Evolutionary conservation across 2,329 filamentous ascomycete genomes (phyloP).

Genomic region (Plectosphaerella cucumerina): DNA sequence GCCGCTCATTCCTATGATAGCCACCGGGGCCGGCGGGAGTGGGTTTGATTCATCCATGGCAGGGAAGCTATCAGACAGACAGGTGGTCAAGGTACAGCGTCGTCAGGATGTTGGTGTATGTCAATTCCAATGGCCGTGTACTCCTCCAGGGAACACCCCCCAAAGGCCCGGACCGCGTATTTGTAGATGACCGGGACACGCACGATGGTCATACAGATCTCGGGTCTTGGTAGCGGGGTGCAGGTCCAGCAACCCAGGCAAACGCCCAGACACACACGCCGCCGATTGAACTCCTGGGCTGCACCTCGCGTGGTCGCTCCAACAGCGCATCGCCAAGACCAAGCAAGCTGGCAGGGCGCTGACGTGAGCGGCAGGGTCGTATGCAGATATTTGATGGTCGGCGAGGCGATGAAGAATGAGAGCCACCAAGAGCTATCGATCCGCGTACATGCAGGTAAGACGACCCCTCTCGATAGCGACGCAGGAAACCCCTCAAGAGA

Average conservation of each 20-base stretch:
- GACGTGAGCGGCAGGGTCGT: not conserved
- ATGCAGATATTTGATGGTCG: not conserved
- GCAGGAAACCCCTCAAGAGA: not conserved
- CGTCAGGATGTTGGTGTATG: not conserved
- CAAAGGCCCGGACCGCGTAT: too few relatives aligned
- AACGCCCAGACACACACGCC: too few relatives aligned
- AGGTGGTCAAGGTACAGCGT: not conserved
- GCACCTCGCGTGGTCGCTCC: too few relatives aligned
- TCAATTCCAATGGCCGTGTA: not conserved
- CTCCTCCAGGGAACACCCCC: too few relatives aligned
- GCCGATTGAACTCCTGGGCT: too few relatives aligned
- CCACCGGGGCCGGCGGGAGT: not conserved
- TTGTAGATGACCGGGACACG: too few relatives aligned
- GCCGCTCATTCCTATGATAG: constrained; percentile 2
- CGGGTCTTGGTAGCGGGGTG: too few relatives aligned
- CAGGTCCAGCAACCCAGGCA: too few relatives aligned
- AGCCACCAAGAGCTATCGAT: not conserved
- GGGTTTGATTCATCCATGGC: not conserved
- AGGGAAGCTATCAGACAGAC: not conserved
- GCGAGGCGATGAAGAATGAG: not conserved
- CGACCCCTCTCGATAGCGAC: not conserved
- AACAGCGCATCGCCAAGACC: too few relatives aligned
- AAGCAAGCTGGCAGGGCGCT: too few relatives aligned
- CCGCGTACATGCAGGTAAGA: not conserved
- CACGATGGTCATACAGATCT: too few relatives aligned